Evolutionary conservation across 1,139 yeast genomes (phyloP), one percentile per base, ranked within the genome.

Genomic region (Diutina neorugosa): DNA sequence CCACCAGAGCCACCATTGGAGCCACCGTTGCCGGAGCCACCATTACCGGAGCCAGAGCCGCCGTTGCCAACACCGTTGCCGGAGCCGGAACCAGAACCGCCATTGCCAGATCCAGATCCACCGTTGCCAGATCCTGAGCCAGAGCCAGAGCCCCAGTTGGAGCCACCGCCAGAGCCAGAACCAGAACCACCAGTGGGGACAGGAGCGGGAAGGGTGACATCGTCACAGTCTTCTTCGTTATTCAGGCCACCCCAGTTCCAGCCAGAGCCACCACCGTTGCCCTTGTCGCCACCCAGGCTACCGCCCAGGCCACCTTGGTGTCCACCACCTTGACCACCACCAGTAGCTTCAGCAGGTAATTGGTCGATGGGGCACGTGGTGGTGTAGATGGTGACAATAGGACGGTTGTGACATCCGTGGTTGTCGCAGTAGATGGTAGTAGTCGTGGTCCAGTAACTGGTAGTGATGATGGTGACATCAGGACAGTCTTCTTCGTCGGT

Each of bases 401-500:
- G 19, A 8, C 27, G 37, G 50, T 46, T 6, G n/a, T 25, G 41
- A 23, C 50, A 46, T 5, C 21, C 50, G 14, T 34, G 37, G 40
- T 46, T 46, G n/a, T 25, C 18, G 31, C 50, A 46, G 27, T 23
- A 11, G 23, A 46, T 7, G n/a, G 50, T 27, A 8, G 18, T 19
- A 11, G 50, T 46, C n/a, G 50, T 46, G 14, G 41, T 46, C 21
- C 37, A 23, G 40, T 46, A 46, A 27, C 11, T 8, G 18, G 50
- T 46, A 23, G 50, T 46, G 50, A 46, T 27, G 31, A 46, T 25
- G 5, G 50, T 46, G n/a, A 46, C 50, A 2, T 34, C 37, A 9
- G 16, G 37, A 18, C 50, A 46, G 27, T 46, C 50, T 18, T 46
- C 50, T 25, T 46, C 50, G 2, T 46, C 50, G 16, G 43, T n/a